phyloP scores from a whole-genome alignment of 371 early-diverging fungal genomes.

The Phascolomyces articulosus region DNA sequence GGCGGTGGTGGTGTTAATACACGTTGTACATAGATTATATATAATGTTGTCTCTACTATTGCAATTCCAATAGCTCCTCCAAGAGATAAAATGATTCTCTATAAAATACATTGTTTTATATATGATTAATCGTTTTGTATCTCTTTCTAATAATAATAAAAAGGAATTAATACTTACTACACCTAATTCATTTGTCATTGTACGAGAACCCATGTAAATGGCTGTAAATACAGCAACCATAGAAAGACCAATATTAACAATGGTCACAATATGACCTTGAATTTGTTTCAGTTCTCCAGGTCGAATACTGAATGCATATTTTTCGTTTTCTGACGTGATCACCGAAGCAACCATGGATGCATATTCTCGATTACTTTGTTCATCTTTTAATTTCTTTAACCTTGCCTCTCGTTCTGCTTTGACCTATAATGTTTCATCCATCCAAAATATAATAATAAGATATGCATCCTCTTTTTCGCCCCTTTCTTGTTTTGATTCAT shows the following conservation, averaged over 20 bases:
- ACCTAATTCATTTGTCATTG: slow-evolving; percentile 59
- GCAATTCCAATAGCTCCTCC: slow-evolving; percentile 57
- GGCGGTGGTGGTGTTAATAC: slow-evolving; percentile 16
- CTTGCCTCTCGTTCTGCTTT: slow-evolving; percentile 25
- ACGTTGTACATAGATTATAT: slow-evolving; percentile 36
- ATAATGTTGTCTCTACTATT: slow-evolving; percentile 55
- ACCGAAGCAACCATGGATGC: slow-evolving; percentile 34
- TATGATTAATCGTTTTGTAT: background rate
- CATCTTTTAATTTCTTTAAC: slow-evolving; percentile 30
- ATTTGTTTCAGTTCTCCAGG: slow-evolving; percentile 54
- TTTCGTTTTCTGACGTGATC: slow-evolving; percentile 35
- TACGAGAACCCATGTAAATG: slow-evolving; percentile 54
- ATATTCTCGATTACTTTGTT: slow-evolving; percentile 38
- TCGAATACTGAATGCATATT: slow-evolving; percentile 29
- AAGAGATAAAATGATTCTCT: slow-evolving; percentile 60
- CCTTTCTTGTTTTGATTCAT: too few species aligned
- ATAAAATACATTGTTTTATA: background rate
- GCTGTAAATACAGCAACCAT: slow-evolving; percentile 68
- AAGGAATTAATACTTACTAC: slow-evolving; percentile 41
- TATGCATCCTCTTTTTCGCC: too few species aligned
- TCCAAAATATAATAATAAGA: too few species aligned
- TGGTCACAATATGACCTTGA: slow-evolving; percentile 53
- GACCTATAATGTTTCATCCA: background rate
- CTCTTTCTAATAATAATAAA: too few species aligned
- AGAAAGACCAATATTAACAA: slow-evolving; percentile 67